A percentile compares a stretch with the other conserved stretches of the same genome.
phyloP scores from a whole-genome alignment of 768 basidiomycete species.

The Trametes cingulata region DNA sequence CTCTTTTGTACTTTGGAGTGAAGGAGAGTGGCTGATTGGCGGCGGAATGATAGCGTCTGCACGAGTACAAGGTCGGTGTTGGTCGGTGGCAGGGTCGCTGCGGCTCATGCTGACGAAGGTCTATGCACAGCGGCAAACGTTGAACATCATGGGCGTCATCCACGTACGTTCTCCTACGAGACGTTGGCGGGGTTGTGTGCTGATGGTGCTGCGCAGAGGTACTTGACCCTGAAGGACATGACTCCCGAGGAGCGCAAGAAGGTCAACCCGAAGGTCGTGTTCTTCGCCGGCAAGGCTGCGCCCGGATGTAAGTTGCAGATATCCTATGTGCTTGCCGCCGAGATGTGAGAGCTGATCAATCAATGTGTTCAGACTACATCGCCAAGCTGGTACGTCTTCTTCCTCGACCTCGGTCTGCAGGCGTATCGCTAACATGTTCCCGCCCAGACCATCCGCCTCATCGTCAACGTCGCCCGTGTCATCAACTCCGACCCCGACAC shows the following conservation, averaged over 20 bases:
- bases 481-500: constrained; percentile 88
- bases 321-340: too few relatives aligned
- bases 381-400: constrained; percentile 71
- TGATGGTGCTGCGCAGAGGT: constrained; percentile 54
- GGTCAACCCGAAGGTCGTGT: constrained; percentile 82
- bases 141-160: constrained; percentile 91
- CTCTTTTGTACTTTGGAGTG: not conserved
- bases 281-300: constrained; percentile 98
- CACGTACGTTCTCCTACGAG: constrained; percentile 51
- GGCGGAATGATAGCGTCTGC: constrained; percentile 63
- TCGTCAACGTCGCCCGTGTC: constrained; percentile 82
- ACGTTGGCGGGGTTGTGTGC: not conserved
- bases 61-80: constrained; percentile 80
- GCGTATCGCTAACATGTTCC: not conserved
- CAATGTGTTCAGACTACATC: constrained; percentile 63
- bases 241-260: constrained; percentile 77
- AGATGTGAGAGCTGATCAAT: constrained; percentile 17
- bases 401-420: not conserved
- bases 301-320: constrained; percentile 88
- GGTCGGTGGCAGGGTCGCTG: not conserved
- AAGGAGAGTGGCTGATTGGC: not conserved
- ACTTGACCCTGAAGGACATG: constrained; percentile 80
- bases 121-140: constrained; percentile 71
- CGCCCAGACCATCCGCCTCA: constrained; percentile 85
- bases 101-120: not conserved